Evolutionary conservation across 495 filamentous ascomycete species (phyloP).

Genomic region (Aspergillus olivimuriae): DNA sequence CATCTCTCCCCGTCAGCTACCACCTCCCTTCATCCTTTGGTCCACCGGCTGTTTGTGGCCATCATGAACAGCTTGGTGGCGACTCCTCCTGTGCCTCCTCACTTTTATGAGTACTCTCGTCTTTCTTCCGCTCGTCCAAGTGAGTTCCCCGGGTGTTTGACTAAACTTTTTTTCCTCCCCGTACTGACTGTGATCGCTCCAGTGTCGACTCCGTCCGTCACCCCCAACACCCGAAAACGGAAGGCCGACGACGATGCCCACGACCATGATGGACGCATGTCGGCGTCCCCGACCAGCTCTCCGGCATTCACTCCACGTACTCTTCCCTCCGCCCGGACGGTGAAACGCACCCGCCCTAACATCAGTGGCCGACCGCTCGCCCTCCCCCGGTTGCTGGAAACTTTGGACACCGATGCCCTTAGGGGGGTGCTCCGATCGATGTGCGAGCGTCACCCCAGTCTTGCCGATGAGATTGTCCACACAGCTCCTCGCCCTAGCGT

Average conservation of each 20-base stretch:
- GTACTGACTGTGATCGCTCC: conserved; percentile 16
- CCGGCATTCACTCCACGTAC: conserved; percentile 63
- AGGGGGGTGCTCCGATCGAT: conserved; percentile 77
- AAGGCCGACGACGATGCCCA: conserved; percentile 76
- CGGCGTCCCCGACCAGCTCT: conserved; percentile 72
- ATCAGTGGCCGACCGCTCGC: conserved; percentile 71
- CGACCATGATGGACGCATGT: conserved; percentile 74
- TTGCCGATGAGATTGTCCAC: conserved; percentile 71
- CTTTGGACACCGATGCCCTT: conserved; percentile 75
- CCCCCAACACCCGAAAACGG: conserved; percentile 63
- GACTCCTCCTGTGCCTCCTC: conserved; percentile 65
- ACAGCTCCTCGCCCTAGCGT: conserved; percentile 81
- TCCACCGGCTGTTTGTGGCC: conserved; percentile 32
- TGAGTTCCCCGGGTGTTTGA: conserved; percentile 32
- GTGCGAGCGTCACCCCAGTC: conserved; percentile 77
- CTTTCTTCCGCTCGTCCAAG: conserved; percentile 65
- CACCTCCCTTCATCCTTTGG: conserved; percentile 15
- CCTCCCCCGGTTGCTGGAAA: conserved; percentile 82
- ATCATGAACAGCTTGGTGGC: conserved; percentile 60
- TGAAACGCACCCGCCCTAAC: conserved; percentile 61
- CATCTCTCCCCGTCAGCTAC: conserved; percentile 9
- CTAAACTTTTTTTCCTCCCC: not conserved
- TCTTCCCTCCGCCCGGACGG: conserved; percentile 57
- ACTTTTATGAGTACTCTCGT: conserved; percentile 66
- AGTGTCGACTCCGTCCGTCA: conserved; percentile 52